Conservation (phyloP, 1,284 basidiomycete genomes). For the Puccinia triticina region DNA sequence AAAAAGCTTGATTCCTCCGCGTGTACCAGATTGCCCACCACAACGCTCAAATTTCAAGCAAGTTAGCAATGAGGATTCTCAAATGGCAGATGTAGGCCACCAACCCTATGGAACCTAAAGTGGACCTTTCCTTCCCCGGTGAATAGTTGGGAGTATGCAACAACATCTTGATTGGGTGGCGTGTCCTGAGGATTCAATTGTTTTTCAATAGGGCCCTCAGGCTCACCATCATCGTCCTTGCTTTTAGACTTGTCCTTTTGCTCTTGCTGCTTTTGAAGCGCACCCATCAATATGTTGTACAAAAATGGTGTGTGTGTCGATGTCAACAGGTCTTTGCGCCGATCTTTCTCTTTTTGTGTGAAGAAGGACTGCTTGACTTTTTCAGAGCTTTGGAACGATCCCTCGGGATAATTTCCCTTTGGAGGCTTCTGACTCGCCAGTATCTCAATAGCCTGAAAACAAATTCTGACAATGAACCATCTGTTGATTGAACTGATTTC, state of each 20-base stretch:
- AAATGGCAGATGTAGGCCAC: neutral
- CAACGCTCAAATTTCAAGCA: neutral
- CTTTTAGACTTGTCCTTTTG: too few species aligned
- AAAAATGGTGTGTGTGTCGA: neutral
- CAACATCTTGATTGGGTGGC: too few species aligned
- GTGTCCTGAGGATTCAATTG: too few species aligned
- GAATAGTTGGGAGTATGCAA: too few species aligned
- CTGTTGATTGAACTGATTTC: too few species aligned
- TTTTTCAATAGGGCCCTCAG: too few species aligned
- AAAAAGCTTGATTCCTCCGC: too few species aligned
- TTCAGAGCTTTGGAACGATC: neutral
- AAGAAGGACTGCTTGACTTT: neutral
- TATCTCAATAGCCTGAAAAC: neutral
- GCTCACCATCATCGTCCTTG: too few species aligned
- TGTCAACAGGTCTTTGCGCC: neutral
- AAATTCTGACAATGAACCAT: neutral
- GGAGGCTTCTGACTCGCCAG: neutral
- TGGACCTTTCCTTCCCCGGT: neutral
- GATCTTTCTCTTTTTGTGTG: neutral
- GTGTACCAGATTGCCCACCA: too few species aligned
- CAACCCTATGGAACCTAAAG: neutral
- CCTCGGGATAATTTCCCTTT: neutral
- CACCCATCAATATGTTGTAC: neutral
- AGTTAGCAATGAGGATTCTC: neutral
- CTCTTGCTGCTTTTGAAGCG: too few species aligned